Evolutionary conservation across 306 rosid species (phyloP), one percentile per base, ranked within the genome.

Genomic region (Cyclanthera cordifolia): DNA sequence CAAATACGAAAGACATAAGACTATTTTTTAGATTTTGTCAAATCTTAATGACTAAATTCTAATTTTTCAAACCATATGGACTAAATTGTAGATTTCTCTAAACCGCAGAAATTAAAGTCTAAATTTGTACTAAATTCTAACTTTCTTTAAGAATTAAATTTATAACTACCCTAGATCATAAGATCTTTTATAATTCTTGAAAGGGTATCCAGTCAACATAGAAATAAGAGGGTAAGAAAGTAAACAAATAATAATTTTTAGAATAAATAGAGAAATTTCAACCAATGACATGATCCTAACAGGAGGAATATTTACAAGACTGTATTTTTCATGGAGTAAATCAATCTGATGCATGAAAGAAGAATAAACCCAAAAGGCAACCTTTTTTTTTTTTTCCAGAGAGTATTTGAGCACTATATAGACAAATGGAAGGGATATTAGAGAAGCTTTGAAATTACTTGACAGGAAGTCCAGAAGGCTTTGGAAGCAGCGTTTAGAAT

Each of bases 401-500:
- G 20, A 25, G 49, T 24, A 41, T 8, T 25, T 47, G 39, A 41
- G 74, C 39, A 71, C 19, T 7, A 71, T 34, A 71, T 37, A n/a
- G 43, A 56, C 53, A 21, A 21, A 32, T 30, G 20, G 21, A 51
- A 68, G 25, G 72, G 10, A 56, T 73, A 46, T 79, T 84, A 93
- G 53, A 93, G 85, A 72, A 93, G 88, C 95, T 93, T 93, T 58
- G 98, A 89, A 73, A 93, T 84, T 50, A 93, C 91, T 59, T 90
- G 92, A 63, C 96, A 90, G 25, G 91, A 90, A 60, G 96, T 85
- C 91, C 91, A 87, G 83, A 90, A 85, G 54, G 95, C 96, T 67
- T 87, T 90, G 3, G 95, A 80, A 20, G 96, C 96, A 67, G 58
- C 95, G 65, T 82, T 76, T 49, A 85, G 14, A 32, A 90, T 84